A percentile compares a stretch with the other conserved stretches of the same genome.
These are phyloP conservation scores for Pythium apleroticum DNA, from an alignment of 352 stramenopile genomes.

Conservation along the genomic window DNA sequence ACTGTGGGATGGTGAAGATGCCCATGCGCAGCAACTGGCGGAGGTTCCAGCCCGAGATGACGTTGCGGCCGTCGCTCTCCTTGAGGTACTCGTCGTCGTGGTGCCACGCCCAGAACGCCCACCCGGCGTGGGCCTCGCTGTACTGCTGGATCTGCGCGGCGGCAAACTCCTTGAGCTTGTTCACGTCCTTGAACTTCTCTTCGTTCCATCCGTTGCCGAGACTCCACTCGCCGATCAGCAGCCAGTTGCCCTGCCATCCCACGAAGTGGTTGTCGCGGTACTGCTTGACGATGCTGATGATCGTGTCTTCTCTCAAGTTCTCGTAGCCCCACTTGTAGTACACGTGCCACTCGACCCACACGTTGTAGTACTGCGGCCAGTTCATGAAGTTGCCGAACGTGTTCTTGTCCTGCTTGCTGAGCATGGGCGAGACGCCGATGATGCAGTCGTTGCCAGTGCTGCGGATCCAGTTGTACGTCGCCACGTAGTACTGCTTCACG, in stretches of 20 bases:
- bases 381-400: conserved; percentile 26
- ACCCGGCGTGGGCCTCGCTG: conserved; percentile 27
- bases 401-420: conserved; percentile 19
- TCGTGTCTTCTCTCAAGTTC: conserved; percentile 11
- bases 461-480: conserved; percentile 41
- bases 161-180: conserved; percentile 34
- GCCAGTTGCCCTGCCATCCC: conserved; percentile 30
- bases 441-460: conserved; percentile 29
- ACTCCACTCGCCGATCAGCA: conserved; percentile 59
- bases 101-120: conserved; percentile 54
- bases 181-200: conserved; percentile 26
- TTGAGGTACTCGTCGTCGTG: conserved; percentile 24
- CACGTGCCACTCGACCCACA: conserved; percentile 34
- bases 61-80: conserved; percentile 2
- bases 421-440: conserved; percentile 18
- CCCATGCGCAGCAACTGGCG: neutral
- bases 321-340: conserved; percentile 35
- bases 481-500: conserved; percentile 46
- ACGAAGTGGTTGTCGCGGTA: conserved; percentile 21
- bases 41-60: neutral
- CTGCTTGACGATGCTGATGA: conserved; percentile 13
- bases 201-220: conserved; percentile 16
- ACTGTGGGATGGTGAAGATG: neutral
- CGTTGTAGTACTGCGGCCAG: conserved; percentile 22
- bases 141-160: conserved; percentile 34